Percentiles rank a stretch among this genome's conserved stretches.
phyloP scores from a whole-genome alignment of 768 basidiomycete species.

The Leccinum arenicola region DNA sequence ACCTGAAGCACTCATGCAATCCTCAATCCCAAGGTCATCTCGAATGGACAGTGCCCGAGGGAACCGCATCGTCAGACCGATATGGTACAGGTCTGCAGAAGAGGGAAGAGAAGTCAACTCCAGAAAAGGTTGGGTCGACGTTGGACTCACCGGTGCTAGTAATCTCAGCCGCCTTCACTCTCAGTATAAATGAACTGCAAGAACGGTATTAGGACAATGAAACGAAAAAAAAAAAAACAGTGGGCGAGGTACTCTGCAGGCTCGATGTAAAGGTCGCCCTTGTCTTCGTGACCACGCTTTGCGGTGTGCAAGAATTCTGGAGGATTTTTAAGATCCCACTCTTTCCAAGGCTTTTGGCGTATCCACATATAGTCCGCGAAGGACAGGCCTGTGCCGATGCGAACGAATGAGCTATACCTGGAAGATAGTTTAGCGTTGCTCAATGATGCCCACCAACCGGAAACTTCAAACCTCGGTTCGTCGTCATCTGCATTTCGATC shows the following conservation, averaged over 20 bases:
- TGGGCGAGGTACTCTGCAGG: constrained; percentile 69
- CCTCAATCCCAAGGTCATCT: constrained; percentile 69
- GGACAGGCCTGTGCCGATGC: constrained; percentile 87
- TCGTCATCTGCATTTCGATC: constrained; percentile 55
- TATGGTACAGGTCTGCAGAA: constrained; percentile 69
- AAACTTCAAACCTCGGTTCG: constrained; percentile 53
- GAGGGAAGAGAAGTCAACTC: background rate
- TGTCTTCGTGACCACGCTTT: constrained; percentile 65
- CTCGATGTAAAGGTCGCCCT: constrained; percentile 73
- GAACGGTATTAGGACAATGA: constrained; percentile 1
- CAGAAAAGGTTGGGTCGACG: constrained; percentile 1
- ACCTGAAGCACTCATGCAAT: constrained; percentile 75
- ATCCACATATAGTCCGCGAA: constrained; percentile 88
- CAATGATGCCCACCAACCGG: background rate
- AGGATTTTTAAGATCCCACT: constrained; percentile 68
- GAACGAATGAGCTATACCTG: constrained; percentile 85
- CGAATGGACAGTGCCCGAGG: constrained; percentile 81
- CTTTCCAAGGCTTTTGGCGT: constrained; percentile 76
- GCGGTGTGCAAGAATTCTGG: constrained; percentile 69
- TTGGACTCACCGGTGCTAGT: constrained; percentile 57
- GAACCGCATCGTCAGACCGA: constrained; percentile 91
- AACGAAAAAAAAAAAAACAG: background rate
- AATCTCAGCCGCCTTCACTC: constrained; percentile 93
- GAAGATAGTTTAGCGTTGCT: background rate
- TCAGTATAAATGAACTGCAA: constrained; percentile 85